These are phyloP conservation scores for Diplodia intermedia DNA, from an alignment of 2,329 filamentous ascomycete genomes.

Conservation along the genomic window DNA sequence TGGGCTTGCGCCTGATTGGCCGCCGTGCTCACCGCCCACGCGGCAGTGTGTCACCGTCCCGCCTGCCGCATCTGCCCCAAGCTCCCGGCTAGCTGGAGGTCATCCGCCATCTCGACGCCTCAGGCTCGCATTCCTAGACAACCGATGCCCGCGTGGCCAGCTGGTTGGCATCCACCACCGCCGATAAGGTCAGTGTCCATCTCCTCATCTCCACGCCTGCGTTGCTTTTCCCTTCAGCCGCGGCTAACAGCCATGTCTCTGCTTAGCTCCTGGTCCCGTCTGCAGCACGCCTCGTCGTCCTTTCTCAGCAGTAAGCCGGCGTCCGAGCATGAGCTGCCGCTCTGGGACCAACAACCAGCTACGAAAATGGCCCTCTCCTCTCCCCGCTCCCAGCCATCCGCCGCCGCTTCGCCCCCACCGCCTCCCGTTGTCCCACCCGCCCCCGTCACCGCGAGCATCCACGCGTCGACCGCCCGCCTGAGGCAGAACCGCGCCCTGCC, in stretches of 20 bases:
- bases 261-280: slow-evolving; percentile 13
- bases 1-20: background rate
- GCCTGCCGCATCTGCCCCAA: background rate
- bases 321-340: slow-evolving; percentile 30
- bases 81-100: background rate
- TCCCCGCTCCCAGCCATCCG: slow-evolving; percentile 6
- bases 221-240: background rate
- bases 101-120: slow-evolving; percentile 5
- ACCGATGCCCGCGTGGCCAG: slow-evolving; percentile 14
- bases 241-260: slow-evolving; percentile 21
- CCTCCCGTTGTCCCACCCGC: slow-evolving; percentile 34
- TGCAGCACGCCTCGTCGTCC: slow-evolving; percentile 12
- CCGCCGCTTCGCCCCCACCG: slow-evolving; percentile 17
- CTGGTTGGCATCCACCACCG: background rate
- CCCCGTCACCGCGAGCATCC: slow-evolving; percentile 34
- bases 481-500: slow-evolving; percentile 37
- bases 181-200: background rate
- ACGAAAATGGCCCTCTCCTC: slow-evolving; percentile 11
- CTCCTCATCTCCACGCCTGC: background rate
- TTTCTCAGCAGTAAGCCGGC: background rate
- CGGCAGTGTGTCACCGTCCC: background rate
- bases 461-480: slow-evolving; percentile 31
- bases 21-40: too few species aligned
- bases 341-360: slow-evolving; percentile 13
- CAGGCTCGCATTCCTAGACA: slow-evolving; percentile 1